Base-by-base conservation (phyloP, 192 early-diverging fungal genomes). In the Backusella westeae region DNA sequence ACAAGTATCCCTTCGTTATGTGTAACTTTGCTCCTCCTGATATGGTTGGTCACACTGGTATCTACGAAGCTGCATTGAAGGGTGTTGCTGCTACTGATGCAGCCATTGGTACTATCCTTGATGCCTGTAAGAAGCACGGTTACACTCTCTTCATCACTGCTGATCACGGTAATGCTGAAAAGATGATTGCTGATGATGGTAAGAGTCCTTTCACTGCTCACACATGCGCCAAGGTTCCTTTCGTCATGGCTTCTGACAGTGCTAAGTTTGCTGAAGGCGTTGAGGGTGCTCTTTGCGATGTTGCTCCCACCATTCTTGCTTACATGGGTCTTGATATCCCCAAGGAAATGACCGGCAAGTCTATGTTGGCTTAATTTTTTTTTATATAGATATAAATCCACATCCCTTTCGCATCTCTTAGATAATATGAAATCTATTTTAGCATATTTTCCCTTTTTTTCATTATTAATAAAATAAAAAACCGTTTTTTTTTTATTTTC, bases 121-220 rank as follows among this genome's bases (percentile, higher is more conserved):
- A 96, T 75, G 97, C 98, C 32, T 98, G 97, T 84, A 91, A 95
- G 82, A 81, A 85, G 71, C 85, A 94, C 73, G 94, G 93, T 26
- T 99, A 98, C 80, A 87, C 91, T 52, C 86, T 99, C 49, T 96
- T 99, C 80, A 83, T 99, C 63, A 99, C 97, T 7, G 91, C 98
- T 8, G 98, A 99, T 85, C 98, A 99, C 83, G 98, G 98, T 42
- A 99, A 99, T 80, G 97, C 97, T 35, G 98, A 99, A 80, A 95
- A 99, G 90, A 99, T 99, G 97, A 68, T 97, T 52, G 87, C 90
- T 9, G 93, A 91, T 69, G 95, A 97, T 74, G 89, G 88, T 68
- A 86, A 81, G 32, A 90, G 91, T 52, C 98, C 98, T 39, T 96
- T 97, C 83, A 99, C 98, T 23, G 97, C 97, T 67, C 98, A 99